Evolutionary conservation across 2,329 filamentous ascomycete species (phyloP), one percentile per base, ranked within the genome.

Genomic region (Metarhizium rileyi): DNA sequence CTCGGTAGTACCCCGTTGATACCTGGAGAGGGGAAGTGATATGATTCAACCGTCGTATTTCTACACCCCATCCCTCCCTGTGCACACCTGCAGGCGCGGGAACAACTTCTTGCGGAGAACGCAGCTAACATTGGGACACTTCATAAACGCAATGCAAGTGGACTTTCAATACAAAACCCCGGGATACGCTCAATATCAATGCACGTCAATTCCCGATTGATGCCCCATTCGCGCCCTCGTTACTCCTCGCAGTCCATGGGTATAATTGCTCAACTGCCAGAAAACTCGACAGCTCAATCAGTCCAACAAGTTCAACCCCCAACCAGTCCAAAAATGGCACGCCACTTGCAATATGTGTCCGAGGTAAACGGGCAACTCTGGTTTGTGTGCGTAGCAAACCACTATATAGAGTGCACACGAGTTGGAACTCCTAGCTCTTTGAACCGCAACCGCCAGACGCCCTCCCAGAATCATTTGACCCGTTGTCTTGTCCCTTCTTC

Each of bases 401-500:
- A 8, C 18, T 9, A 25, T 9, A 25, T 20, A 25, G 12, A 42
- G 18, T 14, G 9, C 16, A 38, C 12, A 42, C 38, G 5, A 42
- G 12, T 5, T 18, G 38, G 38, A 14, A 5, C 5, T 8, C 8
- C 22, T 25, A 42, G 38, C 26, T 1, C 20, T 23, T 20, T 6
- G 14, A 45, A 9, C 27, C 18, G 16, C 47, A 9, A 12, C 46
- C 23, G 42, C 20, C 42, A 14, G 50, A 43, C 10, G 6, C 16
- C 4, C 28, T 3, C 10, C 43, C n/a, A 16, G 12, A 12, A 5
- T 9, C 27, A 42, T 48, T 23, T 27, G 28, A 3, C 35, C 44
- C 23, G 46, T 45, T n/a, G 41, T 43, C 44, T 25, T 42, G 12
- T 27, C 56, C 50, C 10, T 57, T 55, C 48, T 61, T 59, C 1